Evolutionary conservation across 1,139 yeast species (phyloP).

Genomic region (Arxiozyma bovina): DNA sequence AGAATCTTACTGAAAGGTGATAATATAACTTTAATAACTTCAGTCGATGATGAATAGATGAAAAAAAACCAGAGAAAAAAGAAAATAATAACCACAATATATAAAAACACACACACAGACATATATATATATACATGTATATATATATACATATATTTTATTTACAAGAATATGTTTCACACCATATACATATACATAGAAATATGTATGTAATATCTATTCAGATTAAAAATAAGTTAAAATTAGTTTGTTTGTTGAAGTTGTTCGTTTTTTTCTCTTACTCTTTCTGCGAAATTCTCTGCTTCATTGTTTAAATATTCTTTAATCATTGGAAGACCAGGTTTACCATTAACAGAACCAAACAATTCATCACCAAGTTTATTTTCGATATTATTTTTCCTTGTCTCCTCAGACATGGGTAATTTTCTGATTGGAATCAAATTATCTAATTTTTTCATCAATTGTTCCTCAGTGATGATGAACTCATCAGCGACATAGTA

Average conservation of each 20-base stretch:
- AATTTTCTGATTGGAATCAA: conserved; percentile 1
- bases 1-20: conserved; percentile 84
- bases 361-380: conserved; percentile 11
- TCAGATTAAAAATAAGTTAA: no score
- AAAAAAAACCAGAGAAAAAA: not conserved
- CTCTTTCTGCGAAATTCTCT: conserved; percentile 1
- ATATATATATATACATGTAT: not conserved
- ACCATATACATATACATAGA: no score
- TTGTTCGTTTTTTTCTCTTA: not conserved
- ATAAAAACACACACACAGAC: no score
- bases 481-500: conserved; percentile 58
- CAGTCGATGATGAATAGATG: conserved; percentile 12
- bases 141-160: not conserved
- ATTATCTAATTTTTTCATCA: conserved; percentile 27
- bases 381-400: conserved; percentile 8
- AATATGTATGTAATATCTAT: no score
- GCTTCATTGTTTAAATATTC: conserved; percentile 10
- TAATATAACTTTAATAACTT: conserved; percentile 74
- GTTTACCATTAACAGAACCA: conserved; percentile 9
- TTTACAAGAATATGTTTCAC: conserved; percentile 3
- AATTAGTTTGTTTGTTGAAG: not conserved
- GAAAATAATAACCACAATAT: not conserved
- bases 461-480: conserved; percentile 32
- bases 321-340: conserved; percentile 13
- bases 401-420: not conserved